phyloP scores from a whole-genome alignment of 306 rosid species.

The Rosa chinensis region DNA sequence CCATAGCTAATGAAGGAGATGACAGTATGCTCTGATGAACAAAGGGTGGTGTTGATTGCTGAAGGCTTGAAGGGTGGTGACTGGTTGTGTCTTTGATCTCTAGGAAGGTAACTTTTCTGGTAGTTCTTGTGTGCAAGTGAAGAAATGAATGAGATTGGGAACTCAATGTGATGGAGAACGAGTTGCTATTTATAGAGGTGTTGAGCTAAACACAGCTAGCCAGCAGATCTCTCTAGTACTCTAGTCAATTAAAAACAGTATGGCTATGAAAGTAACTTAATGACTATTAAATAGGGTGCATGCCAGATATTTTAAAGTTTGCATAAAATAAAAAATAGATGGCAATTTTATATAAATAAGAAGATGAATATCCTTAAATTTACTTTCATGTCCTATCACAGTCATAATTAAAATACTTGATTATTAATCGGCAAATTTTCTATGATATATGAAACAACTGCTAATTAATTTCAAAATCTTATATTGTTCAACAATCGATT shows the following conservation, averaged over 20 bases:
- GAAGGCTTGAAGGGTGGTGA: constrained; percentile 8
- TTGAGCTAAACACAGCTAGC: constrained; percentile 20
- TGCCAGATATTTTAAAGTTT: constrained; percentile 53
- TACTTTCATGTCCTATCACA: constrained; percentile 20
- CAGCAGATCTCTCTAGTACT: constrained; percentile 26
- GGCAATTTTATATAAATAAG: neutral
- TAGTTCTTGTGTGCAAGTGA: constrained; percentile 31
- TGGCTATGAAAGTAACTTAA: constrained; percentile 5
- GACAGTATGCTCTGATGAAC: neutral
- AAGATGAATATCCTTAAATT: constrained; percentile 8
- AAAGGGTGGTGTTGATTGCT: constrained; percentile 26
- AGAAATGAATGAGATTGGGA: constrained; percentile 33
- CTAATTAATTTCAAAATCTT: no score
- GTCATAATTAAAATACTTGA: neutral
- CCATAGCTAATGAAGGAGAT: constrained; percentile 40
- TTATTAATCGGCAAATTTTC: neutral
- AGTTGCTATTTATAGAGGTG: constrained; percentile 65
- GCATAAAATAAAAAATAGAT: neutral
- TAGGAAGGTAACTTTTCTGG: neutral
- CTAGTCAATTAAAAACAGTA: constrained; percentile 38
- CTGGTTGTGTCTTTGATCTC: constrained; percentile 9
- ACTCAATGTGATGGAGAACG: constrained; percentile 29
- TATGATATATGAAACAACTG: neutral
- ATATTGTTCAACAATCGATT: neutral
- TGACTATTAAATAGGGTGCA: constrained; percentile 28